Conservation (phyloP, 371 early-diverging fungal species). For the Capillidium heterosporum region DNA sequence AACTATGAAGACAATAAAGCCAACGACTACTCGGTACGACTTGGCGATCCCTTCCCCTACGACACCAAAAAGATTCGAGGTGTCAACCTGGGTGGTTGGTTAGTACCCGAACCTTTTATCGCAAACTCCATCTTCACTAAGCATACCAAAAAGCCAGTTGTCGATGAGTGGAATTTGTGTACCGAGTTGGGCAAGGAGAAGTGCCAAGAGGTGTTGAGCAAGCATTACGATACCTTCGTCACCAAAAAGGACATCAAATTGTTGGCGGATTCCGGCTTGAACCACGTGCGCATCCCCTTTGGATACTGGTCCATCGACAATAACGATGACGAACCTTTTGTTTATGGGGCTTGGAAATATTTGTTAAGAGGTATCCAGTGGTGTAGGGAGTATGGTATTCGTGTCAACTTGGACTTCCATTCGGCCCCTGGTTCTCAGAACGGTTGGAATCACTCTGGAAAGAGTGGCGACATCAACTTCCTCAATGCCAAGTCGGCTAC, state of each 20-base stretch:
- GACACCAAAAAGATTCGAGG: constrained; percentile 19
- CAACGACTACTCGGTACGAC: background rate
- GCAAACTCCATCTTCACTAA: constrained; percentile 17
- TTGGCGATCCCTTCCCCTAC: background rate
- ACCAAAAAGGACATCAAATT: constrained; percentile 22
- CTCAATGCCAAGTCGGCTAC: constrained; percentile 8
- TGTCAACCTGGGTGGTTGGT: constrained; percentile 41
- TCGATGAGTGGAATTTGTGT: constrained; percentile 28
- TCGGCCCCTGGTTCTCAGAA: constrained; percentile 41
- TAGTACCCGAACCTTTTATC: constrained; percentile 35
- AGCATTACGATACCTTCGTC: constrained; percentile 25
- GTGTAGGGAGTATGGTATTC: constrained; percentile 27
- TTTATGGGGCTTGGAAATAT: constrained; percentile 11
- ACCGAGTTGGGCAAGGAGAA: constrained; percentile 13
- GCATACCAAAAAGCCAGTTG: constrained; percentile 13
- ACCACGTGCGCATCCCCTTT: constrained; percentile 26
- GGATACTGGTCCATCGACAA: constrained; percentile 24
- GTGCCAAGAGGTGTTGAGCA: constrained; percentile 11
- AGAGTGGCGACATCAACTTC: background rate
- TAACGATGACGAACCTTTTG: constrained; percentile 5
- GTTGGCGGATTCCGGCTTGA: constrained; percentile 18
- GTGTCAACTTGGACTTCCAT: constrained; percentile 40
- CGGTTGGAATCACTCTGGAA: constrained; percentile 28
- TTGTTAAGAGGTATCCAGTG: constrained; percentile 24
- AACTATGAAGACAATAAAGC: background rate